Conservation (phyloP, 257 asterid genomes). For the Perilla frutescens region DNA sequence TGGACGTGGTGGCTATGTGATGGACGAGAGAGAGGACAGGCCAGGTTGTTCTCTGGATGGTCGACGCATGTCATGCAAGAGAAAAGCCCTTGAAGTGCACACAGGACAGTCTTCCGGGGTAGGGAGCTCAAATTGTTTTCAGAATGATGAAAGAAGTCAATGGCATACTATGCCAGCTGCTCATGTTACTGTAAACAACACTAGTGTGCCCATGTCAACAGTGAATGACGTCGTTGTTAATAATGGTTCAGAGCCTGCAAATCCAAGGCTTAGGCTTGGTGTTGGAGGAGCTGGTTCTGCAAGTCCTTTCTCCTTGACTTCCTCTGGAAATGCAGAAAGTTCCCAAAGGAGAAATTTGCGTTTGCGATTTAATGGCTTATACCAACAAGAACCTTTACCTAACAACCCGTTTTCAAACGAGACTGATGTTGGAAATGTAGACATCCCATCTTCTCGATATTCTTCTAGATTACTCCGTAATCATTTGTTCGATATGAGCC, state of each 20-base stretch:
- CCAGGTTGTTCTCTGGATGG: slow-evolving; percentile 62
- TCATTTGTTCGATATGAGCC: slow-evolving; percentile 46
- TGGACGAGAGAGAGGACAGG: slow-evolving; percentile 57
- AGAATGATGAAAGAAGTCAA: slow-evolving; percentile 54
- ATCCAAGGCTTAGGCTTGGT: slow-evolving; percentile 73
- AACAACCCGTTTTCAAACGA: slow-evolving; percentile 42
- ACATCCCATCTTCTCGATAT: slow-evolving; percentile 43
- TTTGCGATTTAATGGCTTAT: slow-evolving; percentile 62
- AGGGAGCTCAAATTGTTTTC: slow-evolving; percentile 58
- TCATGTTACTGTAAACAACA: slow-evolving; percentile 43
- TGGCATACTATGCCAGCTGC: slow-evolving; percentile 51
- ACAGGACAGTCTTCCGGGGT: slow-evolving; percentile 71
- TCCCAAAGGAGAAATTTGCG: slow-evolving; percentile 62
- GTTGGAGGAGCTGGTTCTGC: slow-evolving; percentile 51
- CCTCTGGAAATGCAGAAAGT: slow-evolving; percentile 50
- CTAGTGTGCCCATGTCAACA: slow-evolving; percentile 30
- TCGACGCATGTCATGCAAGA: slow-evolving; percentile 71
- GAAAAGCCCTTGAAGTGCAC: slow-evolving; percentile 69
- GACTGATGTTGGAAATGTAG: slow-evolving; percentile 43
- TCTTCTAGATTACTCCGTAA: slow-evolving; percentile 52
- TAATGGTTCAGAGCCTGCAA: slow-evolving; percentile 48
- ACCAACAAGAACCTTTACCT: slow-evolving; percentile 57
- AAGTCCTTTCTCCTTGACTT: slow-evolving; percentile 45
- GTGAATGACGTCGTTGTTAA: slow-evolving; percentile 38
- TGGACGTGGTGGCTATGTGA: slow-evolving; percentile 23